Percentiles rank a stretch among this genome's conserved stretches.
phyloP scores from a whole-genome alignment of 2,329 filamentous ascomycete genomes.

The Penicillium sp. region DNA sequence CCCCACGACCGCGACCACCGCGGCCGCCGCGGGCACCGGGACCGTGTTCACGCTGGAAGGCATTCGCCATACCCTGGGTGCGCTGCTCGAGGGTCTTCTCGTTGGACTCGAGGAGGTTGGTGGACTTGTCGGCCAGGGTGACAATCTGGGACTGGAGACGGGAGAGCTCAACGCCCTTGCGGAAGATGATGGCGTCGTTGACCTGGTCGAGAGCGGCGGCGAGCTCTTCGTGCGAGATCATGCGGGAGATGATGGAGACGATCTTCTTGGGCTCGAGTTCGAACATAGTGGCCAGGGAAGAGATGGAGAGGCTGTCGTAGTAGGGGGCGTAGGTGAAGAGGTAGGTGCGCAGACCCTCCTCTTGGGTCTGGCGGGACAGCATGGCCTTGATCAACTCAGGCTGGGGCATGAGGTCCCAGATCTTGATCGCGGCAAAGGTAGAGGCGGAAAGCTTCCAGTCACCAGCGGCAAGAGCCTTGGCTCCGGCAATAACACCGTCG shows the following conservation, averaged over 20 bases:
- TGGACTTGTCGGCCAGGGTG: slow-evolving; percentile 91
- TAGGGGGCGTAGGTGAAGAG: slow-evolving; percentile 99
- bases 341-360: slow-evolving; percentile 94
- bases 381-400: slow-evolving; percentile 89
- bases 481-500: slow-evolving; percentile 98
- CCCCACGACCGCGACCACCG: slow-evolving; percentile 39
- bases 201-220: slow-evolving; percentile 95
- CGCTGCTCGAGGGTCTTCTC: slow-evolving; percentile 94
- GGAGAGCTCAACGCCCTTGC: slow-evolving; percentile 96
- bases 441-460: slow-evolving; percentile 96
- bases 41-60: slow-evolving; percentile 85
- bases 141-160: slow-evolving; percentile 90
- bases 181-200: slow-evolving; percentile 94
- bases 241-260: slow-evolving; percentile 90
- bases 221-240: slow-evolving; percentile 98
- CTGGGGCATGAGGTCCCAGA: slow-evolving; percentile 96
- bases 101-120: slow-evolving; percentile 89
- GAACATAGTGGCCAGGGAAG: slow-evolving; percentile 85
- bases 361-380: slow-evolving; percentile 96
- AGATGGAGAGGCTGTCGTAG: slow-evolving; percentile 89
- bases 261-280: slow-evolving; percentile 87
- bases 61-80: slow-evolving; percentile 89
- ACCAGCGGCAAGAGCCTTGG: slow-evolving; percentile 88
- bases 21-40: slow-evolving; percentile 60
- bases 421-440: slow-evolving; percentile 97